phyloP scores from a whole-genome alignment of 169 alveolate genomes.

The Cyclospora cayetanensis region DNA sequence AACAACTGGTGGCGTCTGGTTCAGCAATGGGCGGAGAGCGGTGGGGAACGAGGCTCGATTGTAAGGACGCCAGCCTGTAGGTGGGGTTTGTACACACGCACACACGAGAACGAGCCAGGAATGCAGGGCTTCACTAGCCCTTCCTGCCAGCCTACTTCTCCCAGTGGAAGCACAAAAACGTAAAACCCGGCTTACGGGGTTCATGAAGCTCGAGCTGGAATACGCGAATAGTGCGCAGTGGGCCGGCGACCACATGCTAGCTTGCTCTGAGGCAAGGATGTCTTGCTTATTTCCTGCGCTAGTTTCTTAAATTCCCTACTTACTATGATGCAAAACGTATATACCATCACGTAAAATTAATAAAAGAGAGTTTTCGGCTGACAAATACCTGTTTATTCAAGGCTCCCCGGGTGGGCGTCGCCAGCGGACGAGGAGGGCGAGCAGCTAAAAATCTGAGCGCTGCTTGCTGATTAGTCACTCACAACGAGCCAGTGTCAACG shows the following conservation, averaged over 20 bases:
- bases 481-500: background rate
- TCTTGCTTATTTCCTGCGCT: conserved; percentile 41
- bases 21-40: background rate
- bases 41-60: background rate
- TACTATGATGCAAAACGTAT: background rate
- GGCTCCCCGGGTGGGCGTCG: conserved; percentile 56
- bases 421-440: conserved; percentile 32
- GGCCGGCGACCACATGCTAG: conserved; percentile 35
- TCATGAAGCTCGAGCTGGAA: background rate
- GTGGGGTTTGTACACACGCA: background rate
- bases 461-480: background rate
- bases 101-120: background rate
- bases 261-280: conserved; percentile 24
- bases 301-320: background rate
- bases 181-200: background rate
- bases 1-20: background rate
- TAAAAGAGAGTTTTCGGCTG: conserved; percentile 4
- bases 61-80: background rate
- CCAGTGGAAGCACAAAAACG: background rate
- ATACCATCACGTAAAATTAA: background rate
- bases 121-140: background rate
- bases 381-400: background rate
- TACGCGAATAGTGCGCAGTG: background rate
- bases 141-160: background rate
- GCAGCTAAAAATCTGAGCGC: conserved; percentile 42